These are phyloP conservation scores for Ziziphus jujuba DNA, from an alignment of 306 rosid species.

Conservation along the genomic window DNA sequence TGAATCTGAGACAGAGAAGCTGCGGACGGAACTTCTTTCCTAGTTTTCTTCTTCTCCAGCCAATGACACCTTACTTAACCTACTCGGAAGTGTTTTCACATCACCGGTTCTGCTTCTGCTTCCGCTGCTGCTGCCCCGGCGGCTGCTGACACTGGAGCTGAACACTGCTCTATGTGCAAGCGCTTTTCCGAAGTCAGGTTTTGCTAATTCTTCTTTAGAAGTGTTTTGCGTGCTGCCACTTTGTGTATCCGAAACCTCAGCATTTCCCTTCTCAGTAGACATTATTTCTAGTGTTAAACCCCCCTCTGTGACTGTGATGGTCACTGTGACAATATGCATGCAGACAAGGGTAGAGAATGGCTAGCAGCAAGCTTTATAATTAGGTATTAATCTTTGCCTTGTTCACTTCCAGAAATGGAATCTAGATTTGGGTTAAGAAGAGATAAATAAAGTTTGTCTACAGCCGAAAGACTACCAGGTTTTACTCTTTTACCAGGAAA, in stretches of 20 bases:
- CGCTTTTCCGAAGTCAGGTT: slow-evolving; percentile 43
- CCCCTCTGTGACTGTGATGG: too few relatives aligned
- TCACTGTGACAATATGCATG: too few relatives aligned
- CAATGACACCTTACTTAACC: slow-evolving; percentile 66
- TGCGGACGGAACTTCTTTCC: background rate
- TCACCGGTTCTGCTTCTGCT: slow-evolving; percentile 34
- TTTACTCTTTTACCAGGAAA: slow-evolving; percentile 26
- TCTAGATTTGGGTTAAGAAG: background rate
- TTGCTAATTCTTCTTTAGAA: slow-evolving; percentile 17
- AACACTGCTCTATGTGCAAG: slow-evolving; percentile 56
- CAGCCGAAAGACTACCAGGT: background rate
- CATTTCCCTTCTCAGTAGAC: slow-evolving; percentile 38
- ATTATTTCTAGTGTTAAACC: slow-evolving; percentile 26
- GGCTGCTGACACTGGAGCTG: slow-evolving; percentile 17
- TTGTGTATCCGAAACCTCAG: slow-evolving; percentile 23
- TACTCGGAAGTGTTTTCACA: slow-evolving; percentile 46
- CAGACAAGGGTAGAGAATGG: too few relatives aligned
- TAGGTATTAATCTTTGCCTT: background rate
- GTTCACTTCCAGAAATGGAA: background rate
- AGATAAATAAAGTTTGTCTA: too few relatives aligned
- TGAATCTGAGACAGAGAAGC: background rate
- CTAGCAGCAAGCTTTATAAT: slow-evolving; percentile 20
- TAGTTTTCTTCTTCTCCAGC: slow-evolving; percentile 8
- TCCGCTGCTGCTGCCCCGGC: slow-evolving; percentile 9
- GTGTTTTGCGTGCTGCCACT: slow-evolving; percentile 5